Conservation (phyloP, 768 basidiomycete species). For the Trichaptum fuscoviolaceum region DNA sequence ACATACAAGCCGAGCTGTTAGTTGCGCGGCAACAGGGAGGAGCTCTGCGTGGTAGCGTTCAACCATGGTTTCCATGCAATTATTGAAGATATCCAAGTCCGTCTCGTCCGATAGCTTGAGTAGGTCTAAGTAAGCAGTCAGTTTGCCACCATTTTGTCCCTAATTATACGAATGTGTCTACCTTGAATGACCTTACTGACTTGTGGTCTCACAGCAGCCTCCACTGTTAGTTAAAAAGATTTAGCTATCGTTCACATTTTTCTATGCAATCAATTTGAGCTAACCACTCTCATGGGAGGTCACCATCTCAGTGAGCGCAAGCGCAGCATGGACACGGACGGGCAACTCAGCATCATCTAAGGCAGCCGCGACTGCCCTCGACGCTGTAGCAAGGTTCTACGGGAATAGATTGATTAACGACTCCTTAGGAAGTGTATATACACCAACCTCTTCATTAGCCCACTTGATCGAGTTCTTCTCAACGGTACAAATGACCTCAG, state of each 20-base stretch:
- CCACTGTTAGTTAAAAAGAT: constrained; percentile 40
- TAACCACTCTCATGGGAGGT: constrained; percentile 55
- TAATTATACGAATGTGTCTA: constrained; percentile 19
- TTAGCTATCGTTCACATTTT: constrained; percentile 2
- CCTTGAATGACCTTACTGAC: constrained; percentile 88
- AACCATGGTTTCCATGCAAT: constrained; percentile 82
- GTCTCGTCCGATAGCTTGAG: constrained; percentile 89
- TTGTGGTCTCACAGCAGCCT: constrained; percentile 61
- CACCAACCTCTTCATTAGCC: constrained; percentile 54
- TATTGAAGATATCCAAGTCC: constrained; percentile 79
- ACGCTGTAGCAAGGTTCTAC: constrained; percentile 59
- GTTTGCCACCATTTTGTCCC: constrained; percentile 7
- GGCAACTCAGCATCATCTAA: constrained; percentile 78
- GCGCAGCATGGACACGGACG: constrained; percentile 76
- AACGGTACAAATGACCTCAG: constrained; percentile 73
- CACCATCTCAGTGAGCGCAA: constrained; percentile 77
- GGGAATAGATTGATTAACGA: constrained; percentile 4
- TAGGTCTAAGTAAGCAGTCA: constrained; percentile 45
- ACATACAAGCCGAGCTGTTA: constrained; percentile 71
- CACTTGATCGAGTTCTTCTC: constrained; percentile 66
- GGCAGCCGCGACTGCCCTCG: constrained; percentile 57
- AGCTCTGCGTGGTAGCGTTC: constrained; percentile 81
- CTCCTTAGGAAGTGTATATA: constrained; percentile 3
- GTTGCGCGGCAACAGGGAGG: constrained; percentile 76
- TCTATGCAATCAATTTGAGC: constrained; percentile 14